A percentile compares a stretch with the other conserved stretches of the same genome.
Conservation (phyloP, 768 basidiomycete species). For the Rhizopogon vulgaris region DNA sequence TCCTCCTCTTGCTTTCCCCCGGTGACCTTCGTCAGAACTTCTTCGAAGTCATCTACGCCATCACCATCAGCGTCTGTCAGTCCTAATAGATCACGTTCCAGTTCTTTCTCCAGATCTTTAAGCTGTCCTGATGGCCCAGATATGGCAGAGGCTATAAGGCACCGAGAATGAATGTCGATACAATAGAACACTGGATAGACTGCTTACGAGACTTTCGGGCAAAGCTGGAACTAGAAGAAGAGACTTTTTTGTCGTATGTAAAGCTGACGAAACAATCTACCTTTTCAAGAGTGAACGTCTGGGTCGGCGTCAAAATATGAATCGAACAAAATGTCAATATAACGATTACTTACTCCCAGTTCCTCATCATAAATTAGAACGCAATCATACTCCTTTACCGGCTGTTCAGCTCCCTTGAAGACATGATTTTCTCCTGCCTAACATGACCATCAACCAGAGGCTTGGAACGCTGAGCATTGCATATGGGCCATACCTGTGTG, state of each 20-base stretch:
- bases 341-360: constrained; percentile 43
- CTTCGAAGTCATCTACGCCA: constrained; percentile 39
- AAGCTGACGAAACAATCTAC: constrained; percentile 61
- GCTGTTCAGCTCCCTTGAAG: constrained; percentile 52
- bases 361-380: constrained; percentile 78
- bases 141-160: constrained; percentile 12
- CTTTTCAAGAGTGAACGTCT: constrained; percentile 74
- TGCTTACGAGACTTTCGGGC: constrained; percentile 20
- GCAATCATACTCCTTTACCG: constrained; percentile 67
- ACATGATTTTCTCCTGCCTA: constrained; percentile 49
- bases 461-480: neutral
- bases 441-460: neutral
- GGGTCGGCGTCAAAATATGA: constrained; percentile 10
- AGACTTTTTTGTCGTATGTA: constrained; percentile 42
- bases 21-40: constrained; percentile 28
- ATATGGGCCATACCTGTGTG: constrained; percentile 42
- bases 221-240: constrained; percentile 17
- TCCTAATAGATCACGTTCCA: constrained; percentile 20
- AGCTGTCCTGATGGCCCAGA: constrained; percentile 22
- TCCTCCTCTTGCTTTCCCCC: constrained; percentile 24
- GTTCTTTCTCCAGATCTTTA: constrained; percentile 24
- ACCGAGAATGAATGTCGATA: neutral
- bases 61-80: constrained; percentile 34
- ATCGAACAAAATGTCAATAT: neutral
- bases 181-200: neutral